phyloP scores from a whole-genome alignment of 441 rosid species.

The Metrosideros polymorpha region DNA sequence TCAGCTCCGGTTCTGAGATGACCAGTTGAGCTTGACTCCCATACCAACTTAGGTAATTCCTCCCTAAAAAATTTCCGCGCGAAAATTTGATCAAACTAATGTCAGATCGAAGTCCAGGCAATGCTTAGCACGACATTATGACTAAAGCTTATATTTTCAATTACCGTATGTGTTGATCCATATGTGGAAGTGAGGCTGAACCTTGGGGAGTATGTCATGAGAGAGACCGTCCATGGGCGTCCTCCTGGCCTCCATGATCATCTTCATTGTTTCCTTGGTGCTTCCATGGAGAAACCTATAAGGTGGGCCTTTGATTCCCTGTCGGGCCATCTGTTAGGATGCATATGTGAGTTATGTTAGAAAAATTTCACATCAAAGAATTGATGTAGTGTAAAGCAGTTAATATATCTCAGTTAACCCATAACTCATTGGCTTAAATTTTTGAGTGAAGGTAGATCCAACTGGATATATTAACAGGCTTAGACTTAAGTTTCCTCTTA shows the following conservation, averaged over 20 bases:
- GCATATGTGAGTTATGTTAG: too few relatives aligned
- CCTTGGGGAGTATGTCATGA: not conserved
- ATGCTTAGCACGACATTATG: not conserved
- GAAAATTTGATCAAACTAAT: not conserved
- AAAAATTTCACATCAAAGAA: too few relatives aligned
- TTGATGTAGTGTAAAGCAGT: too few relatives aligned
- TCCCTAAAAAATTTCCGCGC: not conserved
- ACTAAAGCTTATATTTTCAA: not conserved
- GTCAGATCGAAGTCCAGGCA: not conserved
- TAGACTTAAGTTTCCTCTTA: too few relatives aligned
- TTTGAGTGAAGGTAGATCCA: too few relatives aligned
- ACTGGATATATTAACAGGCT: too few relatives aligned
- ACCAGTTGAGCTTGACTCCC: not conserved
- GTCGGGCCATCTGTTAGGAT: too few relatives aligned
- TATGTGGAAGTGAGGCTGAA: not conserved
- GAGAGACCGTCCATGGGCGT: conserved; percentile 15
- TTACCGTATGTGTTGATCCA: not conserved
- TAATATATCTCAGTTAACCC: too few relatives aligned
- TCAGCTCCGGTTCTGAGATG: conserved; percentile 2
- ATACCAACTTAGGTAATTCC: not conserved
- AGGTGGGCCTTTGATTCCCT: conserved; percentile 30
- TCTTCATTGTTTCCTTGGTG: conserved; percentile 15
- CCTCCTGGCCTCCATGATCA: not conserved
- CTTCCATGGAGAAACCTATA: conserved; percentile 25
- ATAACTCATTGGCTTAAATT: too few relatives aligned